These are phyloP conservation scores for Chaetomium olivaceum DNA, from an alignment of 2,329 filamentous ascomycete species.

Conservation along the genomic window DNA sequence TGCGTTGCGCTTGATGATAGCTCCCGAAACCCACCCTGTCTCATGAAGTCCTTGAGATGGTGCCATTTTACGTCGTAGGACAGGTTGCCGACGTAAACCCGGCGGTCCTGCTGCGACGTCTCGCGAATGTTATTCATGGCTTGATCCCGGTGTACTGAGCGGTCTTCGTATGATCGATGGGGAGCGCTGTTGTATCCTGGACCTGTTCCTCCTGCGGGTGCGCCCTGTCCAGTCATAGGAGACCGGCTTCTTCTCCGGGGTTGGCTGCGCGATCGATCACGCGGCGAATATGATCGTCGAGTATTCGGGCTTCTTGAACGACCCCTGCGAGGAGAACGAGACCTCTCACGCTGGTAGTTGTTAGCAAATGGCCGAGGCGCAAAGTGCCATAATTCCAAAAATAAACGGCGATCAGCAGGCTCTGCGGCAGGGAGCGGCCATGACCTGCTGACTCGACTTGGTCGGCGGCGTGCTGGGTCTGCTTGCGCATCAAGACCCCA, in stretches of 20 bases:
- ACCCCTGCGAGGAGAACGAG: slow-evolving; percentile 73
- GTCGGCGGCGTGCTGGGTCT: neutral
- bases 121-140: slow-evolving; percentile 96
- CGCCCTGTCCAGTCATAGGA: slow-evolving; percentile 78
- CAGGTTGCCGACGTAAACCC: slow-evolving; percentile 98
- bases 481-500: slow-evolving; percentile 3
- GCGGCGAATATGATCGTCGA: slow-evolving; percentile 76
- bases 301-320: slow-evolving; percentile 79
- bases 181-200: slow-evolving; percentile 65
- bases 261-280: slow-evolving; percentile 73
- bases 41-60: slow-evolving; percentile 99
- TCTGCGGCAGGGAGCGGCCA: neutral
- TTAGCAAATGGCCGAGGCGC: slow-evolving; percentile 37
- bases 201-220: slow-evolving; percentile 69
- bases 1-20: neutral
- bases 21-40: slow-evolving; percentile 74
- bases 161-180: slow-evolving; percentile 81
- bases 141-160: slow-evolving; percentile 79
- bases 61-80: slow-evolving; percentile 99
- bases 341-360: slow-evolving; percentile 72
- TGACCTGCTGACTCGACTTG: neutral
- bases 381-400: neutral
- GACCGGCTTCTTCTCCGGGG: slow-evolving; percentile 79
- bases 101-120: slow-evolving; percentile 95
- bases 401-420: neutral